A percentile compares a stretch with the other conserved stretches of the same genome.
phyloP scores from a whole-genome alignment of 306 rosid genomes.

The Medicago truncatula region MtrunA17r5.0-ANR NC_053049.1:28768501-28769000 shows the following conservation, averaged over 20 bases:
- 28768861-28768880: too few species aligned
- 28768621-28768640: slow-evolving; percentile 38
- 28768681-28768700: neutral
- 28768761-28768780: slow-evolving; percentile 46
- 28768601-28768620: slow-evolving; percentile 40
- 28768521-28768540: neutral
- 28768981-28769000: too few species aligned
- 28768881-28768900: too few species aligned
- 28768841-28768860: neutral
- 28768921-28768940: too few species aligned
- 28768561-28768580: neutral
- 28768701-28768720: too few species aligned
- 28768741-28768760: too few species aligned
- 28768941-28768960: too few species aligned
- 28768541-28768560: neutral
- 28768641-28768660: slow-evolving; percentile 45
- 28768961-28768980: too few species aligned
- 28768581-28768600: slow-evolving; percentile 40
- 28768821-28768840: neutral
- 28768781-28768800: slow-evolving; percentile 50
- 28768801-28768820: slow-evolving; percentile 47
- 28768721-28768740: too few species aligned
- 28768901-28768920: too few species aligned
- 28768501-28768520: slow-evolving; percentile 42
- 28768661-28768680: slow-evolving; percentile 25